Evolutionary conservation across 2,329 filamentous ascomycete genomes (phyloP).

Genomic region (Thermochaetoides dissita): DNA sequence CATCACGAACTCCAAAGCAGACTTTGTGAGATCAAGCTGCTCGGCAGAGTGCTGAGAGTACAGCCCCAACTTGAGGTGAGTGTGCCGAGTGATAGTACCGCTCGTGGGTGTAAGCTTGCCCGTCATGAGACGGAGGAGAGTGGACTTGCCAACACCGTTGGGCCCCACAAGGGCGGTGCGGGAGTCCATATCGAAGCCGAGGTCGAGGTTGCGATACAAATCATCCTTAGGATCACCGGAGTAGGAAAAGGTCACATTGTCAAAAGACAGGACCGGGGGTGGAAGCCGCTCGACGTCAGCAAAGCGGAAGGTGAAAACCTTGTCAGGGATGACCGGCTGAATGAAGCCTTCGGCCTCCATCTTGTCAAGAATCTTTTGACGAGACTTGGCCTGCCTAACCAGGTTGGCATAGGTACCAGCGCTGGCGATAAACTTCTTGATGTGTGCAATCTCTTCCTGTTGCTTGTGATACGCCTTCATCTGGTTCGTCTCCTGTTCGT

Average conservation of each 20-base stretch:
- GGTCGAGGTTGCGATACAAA: constrained; percentile 89
- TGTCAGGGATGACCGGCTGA: constrained; percentile 71
- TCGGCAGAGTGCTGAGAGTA: constrained; percentile 98
- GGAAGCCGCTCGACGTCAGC: constrained; percentile 99
- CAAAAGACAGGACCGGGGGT: constrained; percentile 88
- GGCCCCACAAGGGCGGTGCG: constrained; percentile 92
- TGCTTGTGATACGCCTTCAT: constrained; percentile 99
- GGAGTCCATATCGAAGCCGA: constrained; percentile 99
- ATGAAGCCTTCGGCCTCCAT: constrained; percentile 99
- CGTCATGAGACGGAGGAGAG: constrained; percentile 89
- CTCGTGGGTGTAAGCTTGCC: constrained; percentile 77
- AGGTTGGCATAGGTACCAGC: constrained; percentile 99
- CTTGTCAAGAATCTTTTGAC: constrained; percentile 99
- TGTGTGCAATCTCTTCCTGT: constrained; percentile 96
- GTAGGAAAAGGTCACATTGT: constrained; percentile 97
- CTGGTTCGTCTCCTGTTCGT: constrained; percentile 94
- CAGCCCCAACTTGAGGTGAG: constrained; percentile 93
- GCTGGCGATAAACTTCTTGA: constrained; percentile 99
- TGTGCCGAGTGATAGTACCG: constrained; percentile 78
- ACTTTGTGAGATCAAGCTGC: constrained; percentile 97
- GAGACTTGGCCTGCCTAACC: constrained; percentile 95
- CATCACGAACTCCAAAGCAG: constrained; percentile 88
- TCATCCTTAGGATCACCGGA: constrained; percentile 80
- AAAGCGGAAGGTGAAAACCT: constrained; percentile 94
- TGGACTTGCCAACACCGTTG: constrained; percentile 98